Conservation (phyloP, 129 eudicot species). For the sunflower (Helianthus annuus) region HanXRQr2.0-SUNRISE NC_035441.2:100247855-100248354, state of each 20-base stretch:
- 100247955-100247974: background rate
- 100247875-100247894: too few relatives aligned
- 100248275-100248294: background rate
- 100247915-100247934: background rate
- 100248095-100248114: too few relatives aligned
- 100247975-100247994: background rate
- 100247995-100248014: background rate
- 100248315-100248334: too few relatives aligned
- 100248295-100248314: background rate
- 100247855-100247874: too few relatives aligned
- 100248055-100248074: background rate
- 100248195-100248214: background rate
- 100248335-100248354: too few relatives aligned
- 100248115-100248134: background rate
- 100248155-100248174: background rate
- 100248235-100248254: too few relatives aligned
- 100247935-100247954: background rate
- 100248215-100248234: background rate
- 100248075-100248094: background rate
- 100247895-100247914: too few relatives aligned
- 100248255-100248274: background rate
- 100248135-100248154: background rate
- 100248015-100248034: background rate
- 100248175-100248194: background rate
- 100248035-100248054: background rate